phyloP scores from a whole-genome alignment of 805 yeast genomes.

The Yarrowia osloensis region DNA sequence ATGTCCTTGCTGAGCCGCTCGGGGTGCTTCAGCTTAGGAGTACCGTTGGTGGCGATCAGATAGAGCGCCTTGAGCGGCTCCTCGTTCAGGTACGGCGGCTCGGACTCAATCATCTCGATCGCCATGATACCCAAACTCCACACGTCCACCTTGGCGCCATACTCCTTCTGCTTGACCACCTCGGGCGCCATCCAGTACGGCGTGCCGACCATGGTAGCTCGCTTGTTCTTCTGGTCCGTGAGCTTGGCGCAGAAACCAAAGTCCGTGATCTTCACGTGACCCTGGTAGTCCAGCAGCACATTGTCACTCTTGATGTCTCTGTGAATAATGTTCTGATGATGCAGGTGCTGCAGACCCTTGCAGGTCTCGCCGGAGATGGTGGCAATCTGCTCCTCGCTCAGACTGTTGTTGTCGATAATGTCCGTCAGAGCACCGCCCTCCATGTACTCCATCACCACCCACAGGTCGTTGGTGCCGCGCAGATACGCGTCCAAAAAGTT shows the following conservation, averaged over 20 bases:
- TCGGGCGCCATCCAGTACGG: slow-evolving; percentile 94
- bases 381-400: slow-evolving; percentile 87
- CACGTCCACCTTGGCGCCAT: slow-evolving; percentile 78
- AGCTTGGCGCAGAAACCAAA: slow-evolving; percentile 84
- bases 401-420: slow-evolving; percentile 82
- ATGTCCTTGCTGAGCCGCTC: slow-evolving; percentile 70
- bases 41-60: slow-evolving; percentile 77
- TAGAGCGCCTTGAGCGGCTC: slow-evolving; percentile 76
- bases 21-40: slow-evolving; percentile 73
- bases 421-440: slow-evolving; percentile 98
- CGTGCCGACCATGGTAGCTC: slow-evolving; percentile 86
- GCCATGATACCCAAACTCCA: slow-evolving; percentile 88
- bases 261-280: slow-evolving; percentile 92
- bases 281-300: slow-evolving; percentile 76
- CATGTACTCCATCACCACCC: slow-evolving; percentile 99
- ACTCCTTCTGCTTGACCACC: slow-evolving; percentile 75
- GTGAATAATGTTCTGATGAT: slow-evolving; percentile 89
- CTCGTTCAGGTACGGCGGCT: slow-evolving; percentile 80
- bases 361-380: slow-evolving; percentile 88
- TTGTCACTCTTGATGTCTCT: slow-evolving; percentile 97
- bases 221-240: slow-evolving; percentile 68
- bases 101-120: slow-evolving; percentile 83
- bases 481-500: slow-evolving; percentile 87
- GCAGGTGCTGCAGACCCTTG: slow-evolving; percentile 88
- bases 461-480: slow-evolving; percentile 59